Evolutionary conservation across 1,284 basidiomycete species (phyloP).

Genomic region (Papiliotrema fonsecae): DNA sequence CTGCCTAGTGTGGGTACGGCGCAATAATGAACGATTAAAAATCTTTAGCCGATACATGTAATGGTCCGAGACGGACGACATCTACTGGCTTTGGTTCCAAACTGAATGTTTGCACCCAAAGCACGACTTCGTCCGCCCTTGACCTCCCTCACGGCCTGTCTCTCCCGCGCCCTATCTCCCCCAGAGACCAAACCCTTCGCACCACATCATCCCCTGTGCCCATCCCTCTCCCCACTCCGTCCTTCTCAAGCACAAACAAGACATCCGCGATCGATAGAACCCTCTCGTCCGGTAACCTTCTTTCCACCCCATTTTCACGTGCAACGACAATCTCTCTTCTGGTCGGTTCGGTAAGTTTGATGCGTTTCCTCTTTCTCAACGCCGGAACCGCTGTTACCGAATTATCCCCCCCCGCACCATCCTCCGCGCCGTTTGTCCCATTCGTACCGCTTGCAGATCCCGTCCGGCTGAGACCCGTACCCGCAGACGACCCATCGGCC

Average conservation of each 20-base stretch:
- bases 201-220: conserved; percentile 30
- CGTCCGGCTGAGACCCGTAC: no score
- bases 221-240: conserved; percentile 26
- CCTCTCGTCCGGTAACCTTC: conserved; percentile 28
- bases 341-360: conserved; percentile 1
- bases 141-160: no score
- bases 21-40: no score
- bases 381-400: background rate
- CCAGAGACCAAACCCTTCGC: conserved; percentile 20
- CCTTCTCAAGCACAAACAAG: conserved; percentile 40
- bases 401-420: background rate
- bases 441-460: no score
- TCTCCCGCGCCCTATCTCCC: no score
- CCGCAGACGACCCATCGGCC: no score
- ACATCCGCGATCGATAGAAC: conserved; percentile 37
- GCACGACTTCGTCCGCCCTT: no score
- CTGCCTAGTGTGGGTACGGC: no score
- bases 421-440: background rate
- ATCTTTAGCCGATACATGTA: no score
- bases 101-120: no score
- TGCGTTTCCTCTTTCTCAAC: conserved; percentile 7
- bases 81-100: no score
- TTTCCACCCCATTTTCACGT: conserved; percentile 10
- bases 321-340: conserved; percentile 9
- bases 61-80: no score